These are phyloP conservation scores for Backusella luteola DNA, from an alignment of 192 early-diverging fungal species.

Conservation along the genomic window DNA sequence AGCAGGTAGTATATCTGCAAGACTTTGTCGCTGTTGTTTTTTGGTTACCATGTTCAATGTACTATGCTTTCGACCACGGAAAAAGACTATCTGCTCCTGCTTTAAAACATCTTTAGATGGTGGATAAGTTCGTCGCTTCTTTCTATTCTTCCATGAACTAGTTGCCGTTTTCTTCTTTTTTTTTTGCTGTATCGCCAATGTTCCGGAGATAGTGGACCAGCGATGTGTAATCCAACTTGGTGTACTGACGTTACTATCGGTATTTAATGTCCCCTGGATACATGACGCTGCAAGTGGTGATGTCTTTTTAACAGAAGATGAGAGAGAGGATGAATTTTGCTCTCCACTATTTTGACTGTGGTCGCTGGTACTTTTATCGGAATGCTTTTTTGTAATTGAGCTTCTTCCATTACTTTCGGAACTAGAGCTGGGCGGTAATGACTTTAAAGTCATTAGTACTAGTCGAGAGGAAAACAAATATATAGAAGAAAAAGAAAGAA, in stretches of 20 bases:
- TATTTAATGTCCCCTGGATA: background rate
- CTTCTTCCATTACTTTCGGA: background rate
- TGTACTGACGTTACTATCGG: background rate
- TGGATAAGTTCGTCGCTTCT: slow-evolving; percentile 10
- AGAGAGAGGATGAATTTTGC: background rate
- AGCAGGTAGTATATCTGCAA: slow-evolving; percentile 1
- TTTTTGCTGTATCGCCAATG: background rate
- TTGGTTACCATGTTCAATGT: background rate
- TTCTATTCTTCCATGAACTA: background rate
- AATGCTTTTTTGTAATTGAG: background rate
- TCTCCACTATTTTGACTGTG: background rate
- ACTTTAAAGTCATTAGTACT: background rate
- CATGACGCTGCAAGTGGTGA: background rate
- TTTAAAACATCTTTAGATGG: background rate
- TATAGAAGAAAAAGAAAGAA: background rate
- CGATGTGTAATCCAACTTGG: background rate
- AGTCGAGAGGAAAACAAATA: background rate
- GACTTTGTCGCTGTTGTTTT: background rate
- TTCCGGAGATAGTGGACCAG: slow-evolving; percentile 5
- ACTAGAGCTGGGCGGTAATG: background rate
- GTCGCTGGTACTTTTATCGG: background rate
- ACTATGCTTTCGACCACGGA: background rate
- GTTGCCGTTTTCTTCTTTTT: background rate
- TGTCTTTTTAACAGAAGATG: background rate
- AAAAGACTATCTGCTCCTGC: background rate